A percentile compares a stretch with the other conserved stretches of the same genome.
phyloP scores from a whole-genome alignment of 106 monocot genomes.

The Xerophyta viscosa region DNA sequence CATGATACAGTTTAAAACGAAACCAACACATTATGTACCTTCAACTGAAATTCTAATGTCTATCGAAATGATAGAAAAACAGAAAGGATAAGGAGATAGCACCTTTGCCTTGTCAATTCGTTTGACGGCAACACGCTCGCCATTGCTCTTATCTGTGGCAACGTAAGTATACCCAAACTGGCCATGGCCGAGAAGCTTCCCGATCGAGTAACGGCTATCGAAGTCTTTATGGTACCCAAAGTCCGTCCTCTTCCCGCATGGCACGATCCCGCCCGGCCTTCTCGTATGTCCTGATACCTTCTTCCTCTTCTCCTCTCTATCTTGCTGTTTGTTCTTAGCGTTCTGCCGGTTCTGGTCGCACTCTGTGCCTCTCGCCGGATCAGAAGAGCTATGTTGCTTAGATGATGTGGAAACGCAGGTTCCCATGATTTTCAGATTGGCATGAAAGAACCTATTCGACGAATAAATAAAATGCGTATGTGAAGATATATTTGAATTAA shows the following conservation, averaged over 20 bases:
- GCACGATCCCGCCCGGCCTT: constrained; percentile 7
- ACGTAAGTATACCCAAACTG: constrained; percentile 71
- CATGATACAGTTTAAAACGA: neutral
- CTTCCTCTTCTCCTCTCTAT: constrained; percentile 1
- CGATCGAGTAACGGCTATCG: constrained; percentile 31
- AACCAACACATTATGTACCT: too few species aligned
- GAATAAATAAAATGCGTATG: too few species aligned
- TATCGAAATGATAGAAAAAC: neutral
- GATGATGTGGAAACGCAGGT: constrained; percentile 30
- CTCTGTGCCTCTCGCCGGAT: neutral
- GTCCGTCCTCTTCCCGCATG: constrained; percentile 57
- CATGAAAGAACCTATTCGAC: too few species aligned
- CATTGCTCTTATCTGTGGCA: constrained; percentile 46
- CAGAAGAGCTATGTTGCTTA: constrained; percentile 11
- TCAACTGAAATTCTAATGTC: too few species aligned
- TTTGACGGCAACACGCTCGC: constrained; percentile 58
- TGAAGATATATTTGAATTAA: too few species aligned
- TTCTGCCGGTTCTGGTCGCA: neutral
- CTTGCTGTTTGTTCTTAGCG: neutral
- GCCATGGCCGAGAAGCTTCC: constrained; percentile 70
- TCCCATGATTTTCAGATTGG: too few species aligned
- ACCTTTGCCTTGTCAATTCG: constrained; percentile 75
- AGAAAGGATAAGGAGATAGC: neutral
- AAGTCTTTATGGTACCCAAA: constrained; percentile 65
- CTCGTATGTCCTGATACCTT: constrained; percentile 7